A percentile compares a stretch with the other conserved stretches of the same genome.
These are phyloP conservation scores for Agaricus subrufescens DNA, from an alignment of 768 basidiomycete species.

Conservation along the genomic window DNA sequence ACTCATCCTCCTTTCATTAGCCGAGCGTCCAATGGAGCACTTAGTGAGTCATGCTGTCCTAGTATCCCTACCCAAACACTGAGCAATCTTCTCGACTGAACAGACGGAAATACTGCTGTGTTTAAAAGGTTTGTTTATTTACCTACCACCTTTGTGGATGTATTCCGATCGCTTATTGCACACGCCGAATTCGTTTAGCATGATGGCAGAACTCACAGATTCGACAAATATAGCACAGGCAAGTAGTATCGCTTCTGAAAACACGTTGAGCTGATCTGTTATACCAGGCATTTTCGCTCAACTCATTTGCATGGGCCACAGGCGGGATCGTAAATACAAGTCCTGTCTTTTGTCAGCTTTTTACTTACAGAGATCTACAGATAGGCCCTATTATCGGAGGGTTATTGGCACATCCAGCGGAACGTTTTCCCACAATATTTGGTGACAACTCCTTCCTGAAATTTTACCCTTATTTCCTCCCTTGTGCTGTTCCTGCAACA, in stretches of 20 bases:
- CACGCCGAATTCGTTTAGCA: conserved; percentile 29
- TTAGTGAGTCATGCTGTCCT: conserved; percentile 39
- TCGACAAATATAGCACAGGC: conserved; percentile 61
- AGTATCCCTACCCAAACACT: no score
- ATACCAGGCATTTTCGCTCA: conserved; percentile 52
- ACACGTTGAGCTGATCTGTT: neutral
- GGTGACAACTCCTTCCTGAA: conserved; percentile 34
- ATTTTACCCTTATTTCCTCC: conserved; percentile 53
- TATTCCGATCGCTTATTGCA: neutral
- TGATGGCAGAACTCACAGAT: conserved; percentile 72
- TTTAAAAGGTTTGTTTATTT: conserved; percentile 43
- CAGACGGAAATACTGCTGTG: conserved; percentile 61
- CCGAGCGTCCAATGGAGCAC: conserved; percentile 64
- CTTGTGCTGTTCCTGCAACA: conserved; percentile 55
- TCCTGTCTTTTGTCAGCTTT: no score
- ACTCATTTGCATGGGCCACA: conserved; percentile 49
- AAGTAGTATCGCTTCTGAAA: neutral
- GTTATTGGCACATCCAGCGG: conserved; percentile 41
- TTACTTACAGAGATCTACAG: neutral
- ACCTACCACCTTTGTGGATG: no score
- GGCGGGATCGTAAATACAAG: conserved; percentile 30
- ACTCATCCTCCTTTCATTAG: conserved; percentile 24
- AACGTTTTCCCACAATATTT: conserved; percentile 42
- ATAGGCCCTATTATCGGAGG: conserved; percentile 50
- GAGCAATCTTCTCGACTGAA: neutral